phyloP scores from a whole-genome alignment of 768 basidiomycete species.

The Xerocomellus chrysenteron region DNA sequence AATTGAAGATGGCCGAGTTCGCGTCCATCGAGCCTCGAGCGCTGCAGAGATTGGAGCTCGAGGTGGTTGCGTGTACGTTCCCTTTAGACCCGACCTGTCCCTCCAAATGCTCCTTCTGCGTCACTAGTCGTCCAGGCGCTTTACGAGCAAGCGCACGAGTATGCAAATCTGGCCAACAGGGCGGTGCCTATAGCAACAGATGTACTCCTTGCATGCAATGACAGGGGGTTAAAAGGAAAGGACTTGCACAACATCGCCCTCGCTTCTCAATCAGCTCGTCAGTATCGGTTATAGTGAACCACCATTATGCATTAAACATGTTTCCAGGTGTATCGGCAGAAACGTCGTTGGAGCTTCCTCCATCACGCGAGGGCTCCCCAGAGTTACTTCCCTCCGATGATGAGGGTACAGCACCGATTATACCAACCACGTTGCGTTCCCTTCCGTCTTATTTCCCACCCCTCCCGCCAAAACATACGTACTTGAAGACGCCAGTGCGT shows the following conservation, averaged over 20 bases:
- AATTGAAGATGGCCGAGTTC: slow-evolving; percentile 61
- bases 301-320: slow-evolving; percentile 37
- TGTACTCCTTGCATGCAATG: slow-evolving; percentile 61
- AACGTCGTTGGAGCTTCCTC: slow-evolving; percentile 47
- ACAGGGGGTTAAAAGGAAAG: slow-evolving; percentile 45
- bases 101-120: not conserved
- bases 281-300: slow-evolving; percentile 5
- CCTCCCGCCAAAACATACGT: slow-evolving; percentile 79
- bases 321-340: slow-evolving; percentile 30
- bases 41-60: slow-evolving; percentile 56
- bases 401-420: slow-evolving; percentile 49
- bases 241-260: slow-evolving; percentile 39
- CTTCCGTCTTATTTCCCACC: slow-evolving; percentile 52
- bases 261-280: slow-evolving; percentile 35
- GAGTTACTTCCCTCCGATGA: slow-evolving; percentile 75
- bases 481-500: slow-evolving; percentile 77
- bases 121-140: slow-evolving; percentile 62
- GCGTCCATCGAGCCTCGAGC: slow-evolving; percentile 51
- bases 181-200: slow-evolving; percentile 62
- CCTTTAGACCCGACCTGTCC: not conserved
- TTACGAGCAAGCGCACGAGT: slow-evolving; percentile 72
- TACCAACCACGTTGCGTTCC: slow-evolving; percentile 61
- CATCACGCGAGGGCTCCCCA: slow-evolving; percentile 62
- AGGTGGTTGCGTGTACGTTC: slow-evolving; percentile 63
- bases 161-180: slow-evolving; percentile 76